phyloP scores from a whole-genome alignment of 2,329 filamentous ascomycete species.

The Fusarium subtropicale region DNA sequence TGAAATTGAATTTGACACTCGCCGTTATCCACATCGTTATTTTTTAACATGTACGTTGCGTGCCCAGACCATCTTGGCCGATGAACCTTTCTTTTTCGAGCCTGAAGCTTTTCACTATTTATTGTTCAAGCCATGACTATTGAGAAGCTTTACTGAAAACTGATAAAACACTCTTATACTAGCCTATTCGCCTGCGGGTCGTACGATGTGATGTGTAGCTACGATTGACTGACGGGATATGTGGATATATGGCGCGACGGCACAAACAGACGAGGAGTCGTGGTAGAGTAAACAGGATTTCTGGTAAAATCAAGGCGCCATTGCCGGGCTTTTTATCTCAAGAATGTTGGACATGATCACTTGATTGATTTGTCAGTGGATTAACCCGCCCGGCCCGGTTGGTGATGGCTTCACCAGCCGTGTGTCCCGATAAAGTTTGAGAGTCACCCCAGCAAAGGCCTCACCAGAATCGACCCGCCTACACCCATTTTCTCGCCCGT shows the following conservation, averaged over 20 bases:
- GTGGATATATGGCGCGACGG: background rate
- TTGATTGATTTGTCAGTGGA: background rate
- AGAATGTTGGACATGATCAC: background rate
- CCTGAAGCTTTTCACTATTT: background rate
- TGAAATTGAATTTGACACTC: background rate
- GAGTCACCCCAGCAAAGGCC: background rate
- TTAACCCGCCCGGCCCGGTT: background rate
- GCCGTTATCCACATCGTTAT: constrained; percentile 4
- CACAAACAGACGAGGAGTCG: background rate
- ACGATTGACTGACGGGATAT: background rate
- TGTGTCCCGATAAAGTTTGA: constrained; percentile 21
- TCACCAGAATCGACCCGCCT: background rate
- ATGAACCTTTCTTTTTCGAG: background rate
- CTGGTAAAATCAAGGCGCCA: background rate
- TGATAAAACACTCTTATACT: background rate
- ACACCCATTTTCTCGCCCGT: background rate
- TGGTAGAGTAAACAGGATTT: constrained; percentile 1
- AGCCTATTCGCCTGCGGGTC: background rate
- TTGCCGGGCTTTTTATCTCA: background rate
- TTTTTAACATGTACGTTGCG: background rate
- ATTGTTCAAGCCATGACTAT: background rate
- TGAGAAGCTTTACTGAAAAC: background rate
- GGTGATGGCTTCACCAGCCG: constrained; percentile 28
- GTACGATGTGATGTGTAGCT: background rate
- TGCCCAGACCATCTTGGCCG: constrained; percentile 6